Evolutionary conservation across 352 stramenopile genomes (phyloP), one percentile per base, ranked within the genome.

Genomic region (Halophytophthora batemanensis): DNA sequence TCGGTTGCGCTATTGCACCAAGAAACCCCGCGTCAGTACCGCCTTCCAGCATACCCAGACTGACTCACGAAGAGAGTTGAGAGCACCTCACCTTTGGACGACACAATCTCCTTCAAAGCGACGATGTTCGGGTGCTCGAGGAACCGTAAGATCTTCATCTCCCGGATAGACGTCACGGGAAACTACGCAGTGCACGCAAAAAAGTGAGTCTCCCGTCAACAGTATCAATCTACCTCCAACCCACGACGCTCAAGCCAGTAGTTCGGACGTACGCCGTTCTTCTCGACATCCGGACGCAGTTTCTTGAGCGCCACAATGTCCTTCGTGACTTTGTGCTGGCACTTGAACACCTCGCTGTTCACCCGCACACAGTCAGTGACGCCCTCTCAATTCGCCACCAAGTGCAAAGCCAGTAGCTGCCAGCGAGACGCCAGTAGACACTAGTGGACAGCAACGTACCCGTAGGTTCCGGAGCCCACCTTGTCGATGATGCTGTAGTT

Each of bases 131-230:
- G 86, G 59, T 99, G 96, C 31, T 87, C 87, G 0, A 98, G 71
- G 33, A 90, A 82, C 68, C 98, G 98, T 3, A 99, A 71, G 42
- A 99, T 98, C 74, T 98, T 98, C 66, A 99, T 98, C 64, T 99
- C 96, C 13, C 96, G 87, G 49, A 99, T 96, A 12, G 96, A 96
- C 21, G 93, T 98, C 31, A 97, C 74, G 1, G 96, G 95, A 46
- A 98, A 94, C 85, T 97, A 35, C 6, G 45, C 45, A 41, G 56
- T 42, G 14, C 28, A 22, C 11, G 33, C 40, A 25, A 7, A 61
- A 45, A 35, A 31, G 18, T 34, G 15, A 45, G 14, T 25, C 5
- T 29, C 13, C 23, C 35, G 14, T 3, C 40, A 42, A 29, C 22
- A 48, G 11, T 39, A 23, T 42, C 4, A 23, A 42, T 19, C 21